Evolutionary conservation across 75 land plant species (phyloP).

Genomic region (Sequoiadendron giganteum): DNA sequence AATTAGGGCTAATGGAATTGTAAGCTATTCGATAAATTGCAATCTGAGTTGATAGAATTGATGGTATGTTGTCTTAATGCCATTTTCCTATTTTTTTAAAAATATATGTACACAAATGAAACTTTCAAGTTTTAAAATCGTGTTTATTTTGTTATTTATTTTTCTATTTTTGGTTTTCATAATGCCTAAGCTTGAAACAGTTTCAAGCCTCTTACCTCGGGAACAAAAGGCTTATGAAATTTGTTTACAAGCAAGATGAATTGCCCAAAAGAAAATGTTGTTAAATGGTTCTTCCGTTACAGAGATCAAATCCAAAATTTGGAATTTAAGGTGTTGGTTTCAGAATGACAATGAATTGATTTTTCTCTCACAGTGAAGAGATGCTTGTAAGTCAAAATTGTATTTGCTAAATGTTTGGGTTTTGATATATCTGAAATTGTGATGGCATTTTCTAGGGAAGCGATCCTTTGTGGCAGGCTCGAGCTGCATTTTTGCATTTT

Average conservation of each 20-base stretch:
- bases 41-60: no score
- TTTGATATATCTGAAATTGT: neutral
- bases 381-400: neutral
- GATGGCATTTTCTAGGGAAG: neutral
- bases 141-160: no score
- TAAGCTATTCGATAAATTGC: no score
- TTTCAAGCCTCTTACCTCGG: no score
- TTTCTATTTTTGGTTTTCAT: no score
- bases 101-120: no score
- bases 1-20: no score
- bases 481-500: slow-evolving; percentile 55
- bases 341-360: neutral
- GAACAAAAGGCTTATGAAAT: neutral
- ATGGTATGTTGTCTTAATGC: no score
- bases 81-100: no score
- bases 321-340: neutral
- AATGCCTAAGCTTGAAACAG: no score
- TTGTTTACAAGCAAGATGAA: neutral
- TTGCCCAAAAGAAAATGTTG: neutral
- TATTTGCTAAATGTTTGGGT: neutral
- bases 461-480: slow-evolving; percentile 38
- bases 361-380: neutral
- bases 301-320: neutral
- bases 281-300: neutral
- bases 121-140: no score